These are phyloP conservation scores for Capsicum baccatum DNA, from an alignment of 257 asterid genomes.

Conservation along the genomic window DNA sequence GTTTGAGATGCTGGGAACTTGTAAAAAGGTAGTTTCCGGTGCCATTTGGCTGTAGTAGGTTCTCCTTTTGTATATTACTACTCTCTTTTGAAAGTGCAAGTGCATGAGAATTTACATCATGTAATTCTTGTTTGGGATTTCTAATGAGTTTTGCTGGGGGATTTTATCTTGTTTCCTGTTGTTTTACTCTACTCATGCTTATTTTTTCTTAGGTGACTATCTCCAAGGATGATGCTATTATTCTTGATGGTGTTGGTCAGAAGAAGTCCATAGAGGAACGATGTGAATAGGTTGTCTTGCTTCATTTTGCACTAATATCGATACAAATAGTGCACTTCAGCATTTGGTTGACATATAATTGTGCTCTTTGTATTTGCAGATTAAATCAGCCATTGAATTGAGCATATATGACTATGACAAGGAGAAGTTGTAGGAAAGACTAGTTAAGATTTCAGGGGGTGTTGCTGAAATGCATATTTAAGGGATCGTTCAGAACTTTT, in stretches of 20 bases:
- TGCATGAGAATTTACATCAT: background rate
- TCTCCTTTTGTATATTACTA: background rate
- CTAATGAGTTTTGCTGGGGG: background rate
- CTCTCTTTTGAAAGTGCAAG: background rate
- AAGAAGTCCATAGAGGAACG: slow-evolving; percentile 84
- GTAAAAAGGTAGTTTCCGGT: slow-evolving; percentile 68
- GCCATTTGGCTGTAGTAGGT: background rate
- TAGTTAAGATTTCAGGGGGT: slow-evolving; percentile 95
- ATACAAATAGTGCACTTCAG: background rate
- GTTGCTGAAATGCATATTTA: slow-evolving; percentile 53
- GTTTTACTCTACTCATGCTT: background rate
- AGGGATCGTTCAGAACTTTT: no score
- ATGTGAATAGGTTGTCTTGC: slow-evolving; percentile 71
- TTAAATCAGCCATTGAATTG: slow-evolving; percentile 71
- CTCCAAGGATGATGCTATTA: slow-evolving; percentile 88
- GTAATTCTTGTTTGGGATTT: background rate
- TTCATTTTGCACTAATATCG: background rate
- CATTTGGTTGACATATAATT: background rate
- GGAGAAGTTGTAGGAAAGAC: slow-evolving; percentile 93
- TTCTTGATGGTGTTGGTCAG: slow-evolving; percentile 94
- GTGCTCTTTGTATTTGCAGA: slow-evolving; percentile 45
- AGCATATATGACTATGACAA: slow-evolving; percentile 91
- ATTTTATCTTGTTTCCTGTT: background rate
- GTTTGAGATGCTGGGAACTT: slow-evolving; percentile 80
- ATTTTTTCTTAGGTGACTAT: slow-evolving; percentile 60